Evolutionary conservation across 2,329 filamentous ascomycete genomes (phyloP), one percentile per base, ranked within the genome.

Genomic region (Penicillium hesseltinei): DNA sequence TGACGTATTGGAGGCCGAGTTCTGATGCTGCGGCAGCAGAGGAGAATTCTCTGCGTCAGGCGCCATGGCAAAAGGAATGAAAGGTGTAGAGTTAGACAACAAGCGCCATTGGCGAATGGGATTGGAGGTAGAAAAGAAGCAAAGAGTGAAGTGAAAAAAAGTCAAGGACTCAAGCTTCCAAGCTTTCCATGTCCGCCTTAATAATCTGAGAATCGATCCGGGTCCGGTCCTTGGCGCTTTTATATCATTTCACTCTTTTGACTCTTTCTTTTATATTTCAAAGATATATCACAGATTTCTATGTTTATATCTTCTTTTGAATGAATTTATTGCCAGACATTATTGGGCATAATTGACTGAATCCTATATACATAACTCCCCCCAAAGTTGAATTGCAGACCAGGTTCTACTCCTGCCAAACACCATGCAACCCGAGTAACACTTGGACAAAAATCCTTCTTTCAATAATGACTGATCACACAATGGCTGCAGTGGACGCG

Each of bases 11-110:
- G 72, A 64, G 57, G 62, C 51, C 43, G 68, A 54, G 40, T 62
- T 58, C 42, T 70, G 69, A 54, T 75, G 70, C 52, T 71, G 69
- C 39, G 73, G 72, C 49, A 80, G 70, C 40, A 80, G 70, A 23
- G 77, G 77, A 29, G 77, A 71, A 46, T 71, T 70, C 68, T 79
- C 78, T 62, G 69, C 67, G 49, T 71, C 65, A 13, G 76, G 72
- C 60, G 75, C 61, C 73, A 75, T 75, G 52, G 33, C 54, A 13
- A 36, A 51, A 55, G 10, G 11, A 51, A 38, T 44, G 39, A 51
- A 51, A 52, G 27, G 39, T 57, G 43, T 29, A 42, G 17, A 31
- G 52, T 62, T 50, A 63, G 54, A 57, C 53, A 52, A 59, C 63
- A 51, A 43, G 39, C 36, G 54, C 61, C 59, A 60, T 56, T 46